Evolutionary conservation across 345 rosid genomes (phyloP).

Genomic region (Melaleuca quinquenervia): DNA sequence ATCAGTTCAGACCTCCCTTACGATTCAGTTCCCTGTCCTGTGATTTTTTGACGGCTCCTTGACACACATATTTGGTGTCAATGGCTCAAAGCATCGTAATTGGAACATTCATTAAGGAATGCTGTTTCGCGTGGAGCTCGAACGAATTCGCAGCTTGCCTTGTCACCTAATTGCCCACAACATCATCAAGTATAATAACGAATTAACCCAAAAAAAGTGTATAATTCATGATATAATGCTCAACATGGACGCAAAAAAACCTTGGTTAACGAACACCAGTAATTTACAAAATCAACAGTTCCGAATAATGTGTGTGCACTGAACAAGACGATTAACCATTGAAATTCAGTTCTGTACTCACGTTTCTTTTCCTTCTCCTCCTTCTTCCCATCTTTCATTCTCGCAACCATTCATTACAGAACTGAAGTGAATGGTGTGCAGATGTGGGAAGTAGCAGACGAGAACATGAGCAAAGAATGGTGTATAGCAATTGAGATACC

Average conservation of each 20-base stretch:
- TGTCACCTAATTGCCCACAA: neutral
- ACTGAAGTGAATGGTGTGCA: no score
- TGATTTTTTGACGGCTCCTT: neutral
- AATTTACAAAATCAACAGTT: neutral
- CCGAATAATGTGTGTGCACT: no score
- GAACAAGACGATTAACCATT: neutral
- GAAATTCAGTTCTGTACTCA: neutral
- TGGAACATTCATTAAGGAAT: neutral
- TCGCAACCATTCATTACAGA: neutral
- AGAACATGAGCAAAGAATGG: no score
- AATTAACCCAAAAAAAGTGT: neutral
- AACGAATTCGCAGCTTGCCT: neutral
- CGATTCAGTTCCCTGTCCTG: neutral
- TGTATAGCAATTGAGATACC: no score
- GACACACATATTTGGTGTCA: neutral
- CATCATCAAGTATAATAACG: neutral
- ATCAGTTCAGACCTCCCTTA: neutral
- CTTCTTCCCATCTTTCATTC: neutral
- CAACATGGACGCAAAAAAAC: neutral
- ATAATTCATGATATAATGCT: neutral
- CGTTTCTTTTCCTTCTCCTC: neutral
- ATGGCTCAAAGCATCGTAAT: neutral
- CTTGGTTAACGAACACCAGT: neutral
- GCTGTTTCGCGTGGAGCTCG: no score
- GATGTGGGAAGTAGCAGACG: no score